Evolutionary conservation across 495 filamentous ascomycete species (phyloP).

Genomic region (Tetracladium marchalianum): DNA sequence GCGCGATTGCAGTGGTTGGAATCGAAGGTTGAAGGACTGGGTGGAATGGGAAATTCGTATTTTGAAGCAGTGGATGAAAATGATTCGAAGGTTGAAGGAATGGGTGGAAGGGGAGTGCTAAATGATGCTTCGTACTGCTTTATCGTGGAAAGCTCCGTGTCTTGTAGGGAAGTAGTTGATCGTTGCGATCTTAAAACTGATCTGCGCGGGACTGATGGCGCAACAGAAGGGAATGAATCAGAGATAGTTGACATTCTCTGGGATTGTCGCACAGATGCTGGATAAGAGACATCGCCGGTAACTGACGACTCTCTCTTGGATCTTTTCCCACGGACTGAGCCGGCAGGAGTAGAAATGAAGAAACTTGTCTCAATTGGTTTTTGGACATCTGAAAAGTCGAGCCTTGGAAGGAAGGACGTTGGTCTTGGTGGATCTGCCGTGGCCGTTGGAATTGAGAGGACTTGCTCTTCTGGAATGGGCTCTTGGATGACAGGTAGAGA

Average conservation of each 20-base stretch:
- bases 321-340: background rate
- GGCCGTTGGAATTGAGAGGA: conserved; percentile 10
- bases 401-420: conserved; percentile 9
- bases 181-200: background rate
- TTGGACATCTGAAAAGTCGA: conserved; percentile 8
- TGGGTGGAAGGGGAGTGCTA: too few relatives aligned
- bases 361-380: background rate
- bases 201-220: background rate
- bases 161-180: too few relatives aligned
- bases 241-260: background rate
- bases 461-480: conserved; percentile 13
- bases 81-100: too few relatives aligned
- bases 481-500: conserved; percentile 2
- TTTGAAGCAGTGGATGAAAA: too few relatives aligned
- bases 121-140: too few relatives aligned
- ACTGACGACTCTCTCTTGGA: conserved; percentile 9
- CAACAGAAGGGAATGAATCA: background rate
- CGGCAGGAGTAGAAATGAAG: background rate
- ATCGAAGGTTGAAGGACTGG: too few relatives aligned
- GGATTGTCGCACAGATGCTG: background rate
- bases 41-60: too few relatives aligned
- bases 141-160: too few relatives aligned
- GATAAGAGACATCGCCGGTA: background rate
- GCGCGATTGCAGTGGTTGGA: too few relatives aligned
- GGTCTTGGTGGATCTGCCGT: background rate